Evolutionary conservation across 345 rosid species (phyloP).

Genomic region (Lumnitzera racemosa): DNA sequence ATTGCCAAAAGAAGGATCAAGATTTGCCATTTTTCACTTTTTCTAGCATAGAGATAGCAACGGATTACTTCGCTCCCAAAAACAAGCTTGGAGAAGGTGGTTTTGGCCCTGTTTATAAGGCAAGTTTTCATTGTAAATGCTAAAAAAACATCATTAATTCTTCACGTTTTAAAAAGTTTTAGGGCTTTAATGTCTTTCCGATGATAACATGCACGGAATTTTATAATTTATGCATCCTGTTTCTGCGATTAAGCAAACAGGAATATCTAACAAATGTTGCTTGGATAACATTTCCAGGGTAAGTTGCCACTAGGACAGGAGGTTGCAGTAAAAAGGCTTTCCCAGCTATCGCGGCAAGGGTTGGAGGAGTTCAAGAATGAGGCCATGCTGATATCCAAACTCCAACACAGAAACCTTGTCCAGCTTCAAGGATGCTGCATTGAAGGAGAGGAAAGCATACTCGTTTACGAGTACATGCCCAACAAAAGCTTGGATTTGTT

Average conservation of each 20-base stretch:
- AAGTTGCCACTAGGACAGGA: neutral
- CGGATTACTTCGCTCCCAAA: slow-evolving; percentile 21
- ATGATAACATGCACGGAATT: no score
- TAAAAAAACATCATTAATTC: no score
- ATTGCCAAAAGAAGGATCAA: neutral
- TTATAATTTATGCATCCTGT: no score
- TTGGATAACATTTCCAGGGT: slow-evolving; percentile 1
- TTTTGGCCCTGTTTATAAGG: slow-evolving; percentile 48
- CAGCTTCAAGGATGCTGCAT: slow-evolving; percentile 18
- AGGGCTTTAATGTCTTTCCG: no score
- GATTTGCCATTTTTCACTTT: slow-evolving; percentile 8
- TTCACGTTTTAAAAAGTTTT: no score
- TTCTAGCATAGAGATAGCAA: slow-evolving; percentile 21
- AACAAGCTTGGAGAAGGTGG: slow-evolving; percentile 54
- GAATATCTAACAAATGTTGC: neutral
- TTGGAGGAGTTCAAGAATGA: slow-evolving; percentile 21
- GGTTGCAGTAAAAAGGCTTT: slow-evolving; percentile 22
- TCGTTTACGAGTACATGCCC: slow-evolving; percentile 4
- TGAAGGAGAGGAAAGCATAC: slow-evolving; percentile 13
- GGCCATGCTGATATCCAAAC: slow-evolving; percentile 18
- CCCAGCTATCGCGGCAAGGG: slow-evolving; percentile 21
- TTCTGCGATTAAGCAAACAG: no score
- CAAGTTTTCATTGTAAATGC: slow-evolving; percentile 1
- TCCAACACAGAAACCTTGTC: slow-evolving; percentile 23
- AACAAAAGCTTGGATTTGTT: slow-evolving; percentile 11